These are phyloP conservation scores for Penicillium brasilianum DNA, from an alignment of 2,329 filamentous ascomycete genomes.

Conservation along the genomic window DNA sequence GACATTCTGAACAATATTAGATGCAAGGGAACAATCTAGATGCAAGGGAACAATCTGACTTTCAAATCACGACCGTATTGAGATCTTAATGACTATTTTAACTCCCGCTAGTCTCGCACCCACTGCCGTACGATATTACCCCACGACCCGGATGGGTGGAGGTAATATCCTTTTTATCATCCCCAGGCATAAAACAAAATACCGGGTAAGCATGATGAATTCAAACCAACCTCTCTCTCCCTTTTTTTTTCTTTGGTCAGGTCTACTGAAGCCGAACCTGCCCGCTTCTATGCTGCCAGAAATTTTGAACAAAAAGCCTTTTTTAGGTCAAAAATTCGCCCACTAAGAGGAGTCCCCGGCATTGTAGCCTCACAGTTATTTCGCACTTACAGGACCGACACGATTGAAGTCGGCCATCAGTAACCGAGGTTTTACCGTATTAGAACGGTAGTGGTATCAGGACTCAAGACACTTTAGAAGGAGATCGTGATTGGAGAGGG, in stretches of 20 bases:
- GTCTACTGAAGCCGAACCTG: not conserved
- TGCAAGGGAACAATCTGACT: not conserved
- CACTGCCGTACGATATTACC: slow-evolving; percentile 16
- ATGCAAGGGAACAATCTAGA: not conserved
- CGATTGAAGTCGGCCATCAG: slow-evolving; percentile 8
- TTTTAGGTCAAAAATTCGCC: slow-evolving; percentile 6
- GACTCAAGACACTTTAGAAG: slow-evolving; percentile 6
- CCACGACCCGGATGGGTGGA: not conserved
- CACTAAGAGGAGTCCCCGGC: slow-evolving; percentile 2
- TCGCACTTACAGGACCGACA: slow-evolving; percentile 19
- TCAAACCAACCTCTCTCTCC: slow-evolving; percentile 1
- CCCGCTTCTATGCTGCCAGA: slow-evolving; percentile 9
- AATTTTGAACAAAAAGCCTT: slow-evolving; percentile 1
- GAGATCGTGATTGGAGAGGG: slow-evolving; percentile 9
- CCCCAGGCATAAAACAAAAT: slow-evolving; percentile 3
- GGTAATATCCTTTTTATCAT: slow-evolving; percentile 10
- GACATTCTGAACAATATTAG: not conserved
- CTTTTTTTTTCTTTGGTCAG: not conserved
- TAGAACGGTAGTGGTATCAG: not conserved
- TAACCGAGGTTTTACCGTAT: slow-evolving; percentile 8
- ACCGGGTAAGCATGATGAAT: slow-evolving; percentile 6
- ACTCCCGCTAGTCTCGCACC: not conserved
- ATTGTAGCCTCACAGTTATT: slow-evolving; percentile 7
- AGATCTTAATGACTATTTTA: not conserved
- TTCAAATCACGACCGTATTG: not conserved